Base-by-base conservation (phyloP, 1,139 yeast species). In the Barnettozyma hawaiiensis region DNA sequence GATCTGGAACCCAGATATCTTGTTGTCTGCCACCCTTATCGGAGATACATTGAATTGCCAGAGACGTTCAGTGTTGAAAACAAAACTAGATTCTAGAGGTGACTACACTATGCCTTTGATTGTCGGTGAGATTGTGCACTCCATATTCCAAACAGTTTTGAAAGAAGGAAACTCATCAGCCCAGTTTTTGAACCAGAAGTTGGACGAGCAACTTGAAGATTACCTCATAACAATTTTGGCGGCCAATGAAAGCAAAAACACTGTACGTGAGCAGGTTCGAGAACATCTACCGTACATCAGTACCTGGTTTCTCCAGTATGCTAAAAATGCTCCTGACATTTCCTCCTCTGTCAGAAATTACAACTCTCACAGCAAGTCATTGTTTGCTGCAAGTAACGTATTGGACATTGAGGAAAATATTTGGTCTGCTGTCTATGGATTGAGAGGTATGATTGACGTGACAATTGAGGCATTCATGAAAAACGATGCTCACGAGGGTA, bases 401-500 rank as follows among this genome's bases (percentile, higher is more conserved):
- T 65, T 87, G 32, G 96, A 86, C 58, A 76, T 86, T 16, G 99
- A 92, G 60, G 97, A 92, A 57, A 85, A 82, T 53, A 80, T 92
- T 18, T 81, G 95, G 86, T 86, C 97, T 0, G 96, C 97, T 0
- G 74, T 77, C 57, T 89, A 75, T 66, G 99, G 99, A 0, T 64
- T 94, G n/a, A 80, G 86, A 51, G 99, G 99, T 1, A 77, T 82
- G 55, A 78, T 90, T 14, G 99, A 92, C 64, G 96, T 83, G 1
- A 85, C 96, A 0, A 73, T 89, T 1, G 85, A 84, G 52, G 84
- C 85, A 0, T 62, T 67, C 26, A 54, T 74, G 6, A 45, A 34
- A 31, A 37, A 43, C 12, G 46, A 43, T 18, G 22, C 51, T 33
- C 46, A 53, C 33, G 45, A 47, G 4, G 76, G 75, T 7, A 71